Conservation (phyloP, 1,284 basidiomycete species). For the Malassezia equina region DNA sequence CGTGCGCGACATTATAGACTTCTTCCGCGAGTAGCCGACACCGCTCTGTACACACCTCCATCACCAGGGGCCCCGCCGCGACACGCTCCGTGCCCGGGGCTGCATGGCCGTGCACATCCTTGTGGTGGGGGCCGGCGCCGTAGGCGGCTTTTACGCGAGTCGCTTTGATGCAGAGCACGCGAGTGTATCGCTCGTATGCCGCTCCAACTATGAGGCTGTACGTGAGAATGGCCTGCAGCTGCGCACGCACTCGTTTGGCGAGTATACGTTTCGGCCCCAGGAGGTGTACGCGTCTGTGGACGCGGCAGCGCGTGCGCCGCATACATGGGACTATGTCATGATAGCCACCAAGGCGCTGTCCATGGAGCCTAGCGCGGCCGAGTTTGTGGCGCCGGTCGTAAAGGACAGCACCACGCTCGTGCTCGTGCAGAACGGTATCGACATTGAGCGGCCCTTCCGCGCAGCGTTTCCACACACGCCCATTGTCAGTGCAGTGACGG, state of each 20-base stretch:
- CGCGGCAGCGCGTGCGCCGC: slow-evolving; percentile 8
- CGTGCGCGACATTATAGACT: slow-evolving; percentile 35
- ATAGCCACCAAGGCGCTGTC: slow-evolving; percentile 50
- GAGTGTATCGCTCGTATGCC: slow-evolving; percentile 50
- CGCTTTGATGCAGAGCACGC: slow-evolving; percentile 24
- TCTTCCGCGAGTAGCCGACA: slow-evolving; percentile 21
- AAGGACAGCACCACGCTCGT: slow-evolving; percentile 39
- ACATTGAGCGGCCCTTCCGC: slow-evolving; percentile 50
- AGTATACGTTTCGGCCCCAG: slow-evolving; percentile 49
- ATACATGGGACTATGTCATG: slow-evolving; percentile 49
- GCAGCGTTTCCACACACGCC: slow-evolving; percentile 42
- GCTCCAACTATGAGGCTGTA: slow-evolving; percentile 50
- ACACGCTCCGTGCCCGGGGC: neutral
- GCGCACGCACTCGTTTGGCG: slow-evolving; percentile 49
- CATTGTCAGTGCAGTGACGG: slow-evolving; percentile 50
- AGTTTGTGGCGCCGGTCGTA: slow-evolving; percentile 43
- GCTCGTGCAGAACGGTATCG: slow-evolving; percentile 52
- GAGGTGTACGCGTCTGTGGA: slow-evolving; percentile 46
- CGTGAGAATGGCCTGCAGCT: slow-evolving; percentile 45
- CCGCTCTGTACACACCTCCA: neutral
- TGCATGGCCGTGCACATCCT: slow-evolving; percentile 19
- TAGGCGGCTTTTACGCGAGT: slow-evolving; percentile 51
- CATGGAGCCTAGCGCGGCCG: slow-evolving; percentile 41
- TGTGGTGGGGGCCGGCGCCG: slow-evolving; percentile 50
- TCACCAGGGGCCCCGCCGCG: too few relatives aligned